Evolutionary conservation across 306 rosid species (phyloP).

Genomic region (Quercus gilva): DNA sequence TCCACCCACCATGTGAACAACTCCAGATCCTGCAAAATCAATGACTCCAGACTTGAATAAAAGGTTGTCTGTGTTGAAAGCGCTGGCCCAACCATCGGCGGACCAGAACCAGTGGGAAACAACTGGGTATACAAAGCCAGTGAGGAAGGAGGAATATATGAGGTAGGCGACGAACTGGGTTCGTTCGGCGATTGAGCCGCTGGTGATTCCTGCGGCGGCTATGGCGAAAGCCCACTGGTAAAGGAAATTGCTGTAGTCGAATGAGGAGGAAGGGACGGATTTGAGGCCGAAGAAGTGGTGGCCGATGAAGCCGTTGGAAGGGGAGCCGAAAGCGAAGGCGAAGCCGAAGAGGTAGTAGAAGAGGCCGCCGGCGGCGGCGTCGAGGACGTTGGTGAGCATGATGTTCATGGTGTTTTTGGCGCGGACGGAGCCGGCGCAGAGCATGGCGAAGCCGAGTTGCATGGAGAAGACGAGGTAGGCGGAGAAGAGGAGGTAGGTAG

Average conservation of each 20-base stretch:
- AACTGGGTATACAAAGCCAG: conserved; percentile 88
- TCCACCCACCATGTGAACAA: conserved; percentile 90
- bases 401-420: conserved; percentile 99
- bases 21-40: conserved; percentile 93
- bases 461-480: conserved; percentile 96
- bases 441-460: conserved; percentile 99
- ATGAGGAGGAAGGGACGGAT: conserved; percentile 17
- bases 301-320: conserved; percentile 86
- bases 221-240: conserved; percentile 98
- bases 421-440: conserved; percentile 97
- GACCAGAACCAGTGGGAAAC: conserved; percentile 98
- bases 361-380: conserved; percentile 84
- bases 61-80: conserved; percentile 12
- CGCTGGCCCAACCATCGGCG: conserved; percentile 77
- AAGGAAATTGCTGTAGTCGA: conserved; percentile 66
- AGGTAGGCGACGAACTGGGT: conserved; percentile 87
- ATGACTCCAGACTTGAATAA: conserved; percentile 68
- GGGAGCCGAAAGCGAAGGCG: conserved; percentile 80
- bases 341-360: conserved; percentile 94
- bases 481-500: conserved; percentile 83
- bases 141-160: conserved; percentile 76
- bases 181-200: conserved; percentile 87
- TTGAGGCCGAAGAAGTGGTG: conserved; percentile 68
- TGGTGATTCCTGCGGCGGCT: conserved; percentile 93
- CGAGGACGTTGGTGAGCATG: conserved; percentile 96